Percentiles rank a stretch among this genome's conserved stretches.
Conservation (phyloP, 2,329 filamentous ascomycete genomes). For the Drechslera avenae region DNA sequence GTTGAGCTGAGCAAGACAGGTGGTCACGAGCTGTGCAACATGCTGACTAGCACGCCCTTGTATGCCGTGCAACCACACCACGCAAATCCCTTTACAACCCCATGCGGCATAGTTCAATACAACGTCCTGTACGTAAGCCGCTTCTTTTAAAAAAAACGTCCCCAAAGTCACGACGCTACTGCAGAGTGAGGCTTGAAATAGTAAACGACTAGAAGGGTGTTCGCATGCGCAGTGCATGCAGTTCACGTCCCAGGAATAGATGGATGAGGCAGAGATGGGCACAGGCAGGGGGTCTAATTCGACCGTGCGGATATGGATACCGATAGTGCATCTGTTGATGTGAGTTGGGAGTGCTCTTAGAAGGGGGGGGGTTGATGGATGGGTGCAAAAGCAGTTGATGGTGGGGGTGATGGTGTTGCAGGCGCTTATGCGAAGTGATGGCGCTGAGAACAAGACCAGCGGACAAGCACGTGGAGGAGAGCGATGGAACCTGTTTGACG, state of each 20-base stretch:
- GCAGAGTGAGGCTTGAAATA: not conserved
- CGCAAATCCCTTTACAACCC: not conserved
- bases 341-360: not conserved
- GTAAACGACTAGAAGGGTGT: constrained; percentile 10
- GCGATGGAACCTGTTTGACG: not conserved
- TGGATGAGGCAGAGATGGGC: not conserved
- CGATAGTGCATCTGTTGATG: not conserved
- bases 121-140: constrained; percentile 4
- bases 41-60: not conserved
- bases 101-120: constrained; percentile 6
- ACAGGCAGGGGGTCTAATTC: not conserved
- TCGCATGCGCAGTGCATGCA: constrained; percentile 17
- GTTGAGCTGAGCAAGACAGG: too few relatives aligned
- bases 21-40: not conserved
- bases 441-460: not conserved
- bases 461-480: constrained; percentile 1
- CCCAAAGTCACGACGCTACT: not conserved
- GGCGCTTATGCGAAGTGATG: constrained; percentile 17
- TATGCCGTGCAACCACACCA: not conserved
- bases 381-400: not conserved
- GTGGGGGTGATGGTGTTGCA: not conserved
- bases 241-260: constrained; percentile 3
- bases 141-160: too few relatives aligned
- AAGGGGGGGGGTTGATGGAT: not conserved
- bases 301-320: not conserved